These are phyloP conservation scores for Quercus glauca DNA, from an alignment of 306 rosid species.

Conservation along the genomic window DNA sequence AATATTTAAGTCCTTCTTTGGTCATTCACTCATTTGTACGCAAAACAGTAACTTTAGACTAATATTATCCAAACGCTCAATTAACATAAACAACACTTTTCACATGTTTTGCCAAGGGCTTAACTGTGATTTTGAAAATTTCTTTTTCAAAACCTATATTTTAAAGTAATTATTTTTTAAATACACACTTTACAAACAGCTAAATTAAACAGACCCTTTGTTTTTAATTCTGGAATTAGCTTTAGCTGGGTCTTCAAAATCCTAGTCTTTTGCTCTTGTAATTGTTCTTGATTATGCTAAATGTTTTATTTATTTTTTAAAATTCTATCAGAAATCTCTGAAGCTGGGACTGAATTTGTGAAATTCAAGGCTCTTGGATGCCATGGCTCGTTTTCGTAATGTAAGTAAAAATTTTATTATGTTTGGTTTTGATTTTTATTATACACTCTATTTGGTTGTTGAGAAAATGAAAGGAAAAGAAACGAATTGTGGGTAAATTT, in stretches of 20 bases:
- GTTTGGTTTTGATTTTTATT: neutral
- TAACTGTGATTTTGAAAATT: too few relatives aligned
- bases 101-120: too few relatives aligned
- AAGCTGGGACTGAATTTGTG: too few relatives aligned
- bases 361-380: slow-evolving; percentile 1
- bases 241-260: neutral
- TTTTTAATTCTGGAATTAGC: neutral
- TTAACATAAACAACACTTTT: too few relatives aligned
- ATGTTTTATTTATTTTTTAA: neutral
- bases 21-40: too few relatives aligned
- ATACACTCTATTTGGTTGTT: slow-evolving; percentile 12
- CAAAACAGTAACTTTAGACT: too few relatives aligned
- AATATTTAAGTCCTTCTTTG: too few relatives aligned
- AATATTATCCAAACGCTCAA: too few relatives aligned
- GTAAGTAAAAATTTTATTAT: slow-evolving; percentile 22
- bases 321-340: neutral
- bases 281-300: neutral
- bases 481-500: neutral
- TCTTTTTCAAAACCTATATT: too few relatives aligned
- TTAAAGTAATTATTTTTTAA: too few relatives aligned
- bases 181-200: too few relatives aligned
- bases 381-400: slow-evolving; percentile 47
- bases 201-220: too few relatives aligned
- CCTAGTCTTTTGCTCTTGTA: neutral
- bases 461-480: neutral